phyloP scores from a whole-genome alignment of 345 rosid genomes.

The Arabidopsis arenosa region DNA sequence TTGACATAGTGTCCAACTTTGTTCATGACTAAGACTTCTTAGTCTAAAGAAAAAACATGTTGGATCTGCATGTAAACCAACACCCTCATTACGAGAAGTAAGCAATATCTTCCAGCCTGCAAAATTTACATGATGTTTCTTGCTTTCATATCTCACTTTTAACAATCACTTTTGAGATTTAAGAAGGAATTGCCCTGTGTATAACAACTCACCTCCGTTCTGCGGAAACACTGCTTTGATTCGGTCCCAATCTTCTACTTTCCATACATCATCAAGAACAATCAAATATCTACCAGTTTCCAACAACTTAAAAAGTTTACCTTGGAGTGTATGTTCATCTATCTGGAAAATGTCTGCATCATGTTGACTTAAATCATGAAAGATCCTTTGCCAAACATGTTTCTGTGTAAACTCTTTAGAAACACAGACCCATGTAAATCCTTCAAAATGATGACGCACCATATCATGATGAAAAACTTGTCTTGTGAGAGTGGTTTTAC shows the following conservation, averaged over 20 bases:
- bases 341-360: background rate
- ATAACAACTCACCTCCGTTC: background rate
- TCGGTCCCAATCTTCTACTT: background rate
- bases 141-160: too few relatives aligned
- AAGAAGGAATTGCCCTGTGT: too few relatives aligned
- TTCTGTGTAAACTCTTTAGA: background rate
- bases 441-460: background rate
- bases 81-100: conserved; percentile 50
- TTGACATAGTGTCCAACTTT: background rate
- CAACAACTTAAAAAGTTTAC: background rate
- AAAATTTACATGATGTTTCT: too few relatives aligned
- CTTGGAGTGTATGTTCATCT: background rate
- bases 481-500: background rate
- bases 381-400: background rate
- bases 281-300: background rate
- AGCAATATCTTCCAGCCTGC: conserved; percentile 19
- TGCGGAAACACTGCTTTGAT: background rate
- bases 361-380: background rate
- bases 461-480: background rate
- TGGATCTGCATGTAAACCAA: conserved; percentile 44
- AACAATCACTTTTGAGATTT: too few relatives aligned
- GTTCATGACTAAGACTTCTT: too few relatives aligned
- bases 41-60: background rate
- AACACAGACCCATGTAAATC: background rate
- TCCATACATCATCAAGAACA: background rate